Evolutionary conservation across 1,284 basidiomycete genomes (phyloP), one percentile per base, ranked within the genome.

Genomic region (Porogramme epimiltina): DNA sequence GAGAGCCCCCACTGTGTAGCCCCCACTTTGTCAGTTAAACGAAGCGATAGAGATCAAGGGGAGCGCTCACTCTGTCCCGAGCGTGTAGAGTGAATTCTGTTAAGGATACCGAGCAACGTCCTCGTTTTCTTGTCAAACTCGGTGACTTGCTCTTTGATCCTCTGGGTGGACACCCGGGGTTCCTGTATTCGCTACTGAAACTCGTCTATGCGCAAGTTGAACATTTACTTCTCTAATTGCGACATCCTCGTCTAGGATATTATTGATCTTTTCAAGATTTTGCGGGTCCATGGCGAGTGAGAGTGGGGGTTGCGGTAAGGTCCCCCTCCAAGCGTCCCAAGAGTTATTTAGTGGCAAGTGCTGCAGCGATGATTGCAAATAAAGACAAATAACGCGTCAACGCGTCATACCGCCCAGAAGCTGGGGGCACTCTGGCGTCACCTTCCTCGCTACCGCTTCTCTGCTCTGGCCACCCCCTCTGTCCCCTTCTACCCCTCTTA

Each of bases 71-170:
- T 74, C 48, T 79, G 74, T 39, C 77, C 71, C 3, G 73, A 63
- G n/a, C 80, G 79, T 2, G 89, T 91, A 3, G 87, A 89, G 61
- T 92, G 89, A 28, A 91, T 83, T 60, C 81, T 87, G 70, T 87
- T 89, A 53, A 91, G 72, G 34, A 82, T 66, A 9, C 87, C 87
- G 18, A 78, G 72, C 71, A 89, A 81, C 3, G 74, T 76, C 18
- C 89, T 79, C 3, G 81, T 77, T 63, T 84, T 87, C 70, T 85
- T 89, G 68, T 91, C 89, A 6, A 91, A 74, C 60, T 85, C 81
- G 16, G 75, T 77, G 26, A 87, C 84, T 67, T 85, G 81, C 36
- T 88, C 86, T 61, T 81, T 87, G 69, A 91, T 85, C 84, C 83
- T 88, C 88, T 91, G 58, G 22, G 49, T 25, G 31, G 42, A 33